phyloP scores from a whole-genome alignment of 2,329 filamentous ascomycete species.

The Chrysoporthe deuterocubensis region DNA sequence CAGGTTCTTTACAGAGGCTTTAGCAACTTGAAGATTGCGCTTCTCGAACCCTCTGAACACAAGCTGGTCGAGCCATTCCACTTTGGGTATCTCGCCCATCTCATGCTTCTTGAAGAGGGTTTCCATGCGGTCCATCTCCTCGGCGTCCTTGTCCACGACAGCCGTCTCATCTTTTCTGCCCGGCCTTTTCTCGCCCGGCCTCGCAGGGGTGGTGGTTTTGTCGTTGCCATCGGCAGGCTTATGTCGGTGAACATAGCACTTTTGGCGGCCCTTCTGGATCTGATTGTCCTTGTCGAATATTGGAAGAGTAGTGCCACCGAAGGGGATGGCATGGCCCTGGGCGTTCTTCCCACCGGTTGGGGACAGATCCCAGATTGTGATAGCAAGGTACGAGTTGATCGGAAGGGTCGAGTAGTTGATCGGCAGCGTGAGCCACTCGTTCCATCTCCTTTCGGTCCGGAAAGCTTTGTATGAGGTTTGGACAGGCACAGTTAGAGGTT shows the following conservation, averaged over 20 bases:
- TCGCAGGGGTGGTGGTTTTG: constrained; percentile 76
- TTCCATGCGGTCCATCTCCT: constrained; percentile 88
- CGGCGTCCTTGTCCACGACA: constrained; percentile 69
- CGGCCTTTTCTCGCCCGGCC: constrained; percentile 57
- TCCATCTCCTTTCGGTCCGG: constrained; percentile 81
- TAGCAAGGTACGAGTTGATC: constrained; percentile 79
- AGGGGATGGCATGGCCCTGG: constrained; percentile 81
- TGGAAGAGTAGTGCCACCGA: constrained; percentile 88
- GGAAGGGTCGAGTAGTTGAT: constrained; percentile 84
- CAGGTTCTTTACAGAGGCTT: constrained; percentile 63
- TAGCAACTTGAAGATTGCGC: constrained; percentile 66
- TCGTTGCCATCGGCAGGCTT: constrained; percentile 85
- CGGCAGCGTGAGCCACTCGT: constrained; percentile 92
- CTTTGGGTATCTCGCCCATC: constrained; percentile 90
- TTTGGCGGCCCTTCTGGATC: constrained; percentile 87
- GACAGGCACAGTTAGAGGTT: constrained; percentile 87
- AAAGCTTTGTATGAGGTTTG: constrained; percentile 95
- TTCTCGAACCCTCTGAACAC: constrained; percentile 91
- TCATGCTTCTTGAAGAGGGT: constrained; percentile 95
- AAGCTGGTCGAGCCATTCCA: constrained; percentile 94
- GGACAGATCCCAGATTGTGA: constrained; percentile 94
- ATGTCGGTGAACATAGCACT: constrained; percentile 83
- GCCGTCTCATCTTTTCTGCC: constrained; percentile 52
- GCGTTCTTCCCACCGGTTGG: constrained; percentile 73
- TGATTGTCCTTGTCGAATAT: constrained; percentile 95